Base-by-base conservation (phyloP, 306 rosid species). In the Herpetospermum pedunculosum region DNA sequence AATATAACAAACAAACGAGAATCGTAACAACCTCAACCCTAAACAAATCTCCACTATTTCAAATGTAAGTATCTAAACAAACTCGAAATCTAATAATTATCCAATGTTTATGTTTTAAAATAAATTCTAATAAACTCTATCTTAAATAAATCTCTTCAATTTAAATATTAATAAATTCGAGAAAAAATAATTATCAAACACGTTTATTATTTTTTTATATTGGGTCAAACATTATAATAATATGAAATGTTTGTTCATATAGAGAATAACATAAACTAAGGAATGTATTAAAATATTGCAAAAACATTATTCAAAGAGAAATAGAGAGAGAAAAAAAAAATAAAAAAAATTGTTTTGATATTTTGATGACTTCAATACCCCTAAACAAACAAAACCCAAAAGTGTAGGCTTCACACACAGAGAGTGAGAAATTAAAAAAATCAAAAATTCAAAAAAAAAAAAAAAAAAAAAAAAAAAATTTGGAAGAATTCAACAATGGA, bases 361-460 rank as follows among this genome's bases (percentile, higher is more conserved):
- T 49, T 49, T 57, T 57, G 35, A 57, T 26, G 19, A 28, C 19
- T 57, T 9, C 29, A 11, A 41, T 8, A 10, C 47, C 35, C 19
- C 38, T 14, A 59, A 59, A 59, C 41, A 59, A 60, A 60, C 69
- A 32, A 60, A 60, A 60, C 69, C 69, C 69, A 60, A 32, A 32
- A 60, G 69, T 6, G 25, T 16, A 60, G 43, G 69, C 64, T 54
- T 54, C 64, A 8, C 70, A 58, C 67, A n/a, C 0, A 30, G 16
- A 6, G 48, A 44, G 12, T 5, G 53, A 68, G 35, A 43, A 25
- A 26, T 0, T 3, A 50, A 49, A 8, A 54, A 2, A 21, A 8
- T n/a, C n/a, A 10, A 9, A 54, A 9, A 19, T 8, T 15, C 2
- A 21, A 10, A 53, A 1, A 5, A 16, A 15, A 12, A 29, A 14